These are phyloP conservation scores for Fusarium protoensiforme DNA, from an alignment of 2,329 filamentous ascomycete species.

Conservation along the genomic window DNA sequence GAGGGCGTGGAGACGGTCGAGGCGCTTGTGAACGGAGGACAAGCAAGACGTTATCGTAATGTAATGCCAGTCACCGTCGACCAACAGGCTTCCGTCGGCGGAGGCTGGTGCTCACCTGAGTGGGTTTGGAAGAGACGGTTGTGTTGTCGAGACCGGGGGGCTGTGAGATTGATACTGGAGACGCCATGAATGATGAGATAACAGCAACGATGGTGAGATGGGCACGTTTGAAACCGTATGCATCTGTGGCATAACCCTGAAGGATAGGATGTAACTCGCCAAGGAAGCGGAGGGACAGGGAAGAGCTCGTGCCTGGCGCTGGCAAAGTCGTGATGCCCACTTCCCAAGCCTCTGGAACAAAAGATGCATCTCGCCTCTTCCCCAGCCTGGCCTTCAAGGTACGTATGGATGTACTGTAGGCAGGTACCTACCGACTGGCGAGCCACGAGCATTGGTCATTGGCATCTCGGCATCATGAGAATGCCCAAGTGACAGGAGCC, in stretches of 20 bases:
- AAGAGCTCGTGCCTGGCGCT: background rate
- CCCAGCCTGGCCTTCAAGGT: constrained; percentile 3
- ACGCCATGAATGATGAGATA: constrained; percentile 17
- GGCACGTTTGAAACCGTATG: constrained; percentile 7
- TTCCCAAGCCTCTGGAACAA: constrained; percentile 2
- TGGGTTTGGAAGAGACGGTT: background rate
- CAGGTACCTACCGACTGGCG: background rate
- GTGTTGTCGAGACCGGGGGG: background rate
- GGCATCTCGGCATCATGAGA: constrained; percentile 9
- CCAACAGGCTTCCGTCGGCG: constrained; percentile 9
- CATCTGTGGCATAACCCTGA: background rate
- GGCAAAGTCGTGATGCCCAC: background rate
- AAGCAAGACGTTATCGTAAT: constrained; percentile 13
- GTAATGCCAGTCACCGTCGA: constrained; percentile 18
- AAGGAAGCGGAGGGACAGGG: background rate
- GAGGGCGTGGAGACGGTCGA: constrained; percentile 28
- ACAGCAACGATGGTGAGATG: constrained; percentile 12
- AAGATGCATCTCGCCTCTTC: constrained; percentile 13
- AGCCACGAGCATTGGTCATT: constrained; percentile 1
- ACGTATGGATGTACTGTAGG: background rate
- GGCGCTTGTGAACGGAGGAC: constrained; percentile 12
- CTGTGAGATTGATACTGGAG: background rate
- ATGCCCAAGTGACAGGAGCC: constrained; percentile 3
- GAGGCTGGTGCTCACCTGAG: background rate
- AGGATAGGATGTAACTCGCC: background rate